phyloP scores from a whole-genome alignment of 169 alveolate species.

The Plasmodium reichenowi region DNA sequence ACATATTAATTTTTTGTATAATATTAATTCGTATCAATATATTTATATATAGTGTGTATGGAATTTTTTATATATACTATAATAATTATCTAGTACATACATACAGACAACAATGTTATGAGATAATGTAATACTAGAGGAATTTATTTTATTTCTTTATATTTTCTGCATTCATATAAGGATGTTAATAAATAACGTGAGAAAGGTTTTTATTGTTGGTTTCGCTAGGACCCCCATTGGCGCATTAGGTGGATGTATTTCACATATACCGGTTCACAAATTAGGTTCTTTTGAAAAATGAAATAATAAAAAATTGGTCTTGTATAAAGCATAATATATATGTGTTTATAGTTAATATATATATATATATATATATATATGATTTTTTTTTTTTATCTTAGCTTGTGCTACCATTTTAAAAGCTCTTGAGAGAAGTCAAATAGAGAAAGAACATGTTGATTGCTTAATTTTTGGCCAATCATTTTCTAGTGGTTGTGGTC shows the following conservation, averaged over 20 bases:
- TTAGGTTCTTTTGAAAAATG: conserved; percentile 35
- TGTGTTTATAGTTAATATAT: not conserved
- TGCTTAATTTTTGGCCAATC: conserved; percentile 80
- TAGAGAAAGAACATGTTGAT: conserved; percentile 68
- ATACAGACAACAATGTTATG: too few species aligned
- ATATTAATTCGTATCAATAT: too few species aligned
- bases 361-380: not conserved
- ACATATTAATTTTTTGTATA: too few species aligned
- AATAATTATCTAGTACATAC: too few species aligned
- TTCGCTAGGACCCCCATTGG: conserved; percentile 77
- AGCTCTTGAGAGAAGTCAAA: conserved; percentile 77
- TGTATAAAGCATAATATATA: too few species aligned
- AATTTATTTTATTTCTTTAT: too few species aligned
- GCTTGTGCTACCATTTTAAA: conserved; percentile 69
- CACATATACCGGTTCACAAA: conserved; percentile 72
- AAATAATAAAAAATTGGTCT: not conserved
- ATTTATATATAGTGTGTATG: too few species aligned
- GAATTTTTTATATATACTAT: too few species aligned
- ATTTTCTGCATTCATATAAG: not conserved
- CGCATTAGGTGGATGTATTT: conserved; percentile 55
- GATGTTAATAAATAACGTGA: conserved; percentile 28
- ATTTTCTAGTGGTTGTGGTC: conserved; percentile 80
- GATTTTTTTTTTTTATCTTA: not conserved
- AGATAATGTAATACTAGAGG: not conserved
- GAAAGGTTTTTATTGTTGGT: conserved; percentile 65